These are phyloP conservation scores for Plantago elongata DNA, from an alignment of 257 asterid species.

Conservation along the genomic window DNA sequence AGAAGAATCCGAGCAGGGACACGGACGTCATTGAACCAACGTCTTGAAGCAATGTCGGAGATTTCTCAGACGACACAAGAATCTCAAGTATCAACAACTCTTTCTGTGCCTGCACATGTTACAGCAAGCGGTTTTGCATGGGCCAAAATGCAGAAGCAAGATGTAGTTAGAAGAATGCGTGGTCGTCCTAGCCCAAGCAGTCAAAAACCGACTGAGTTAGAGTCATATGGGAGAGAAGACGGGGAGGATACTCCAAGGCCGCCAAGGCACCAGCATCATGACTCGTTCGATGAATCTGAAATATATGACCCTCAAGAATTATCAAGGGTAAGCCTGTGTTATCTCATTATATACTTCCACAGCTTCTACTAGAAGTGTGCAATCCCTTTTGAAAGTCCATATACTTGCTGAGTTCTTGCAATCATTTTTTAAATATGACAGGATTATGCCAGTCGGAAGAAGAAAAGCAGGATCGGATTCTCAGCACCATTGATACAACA, in stretches of 20 bases:
- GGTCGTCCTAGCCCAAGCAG: slow-evolving; percentile 29
- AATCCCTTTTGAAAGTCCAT: too few species aligned
- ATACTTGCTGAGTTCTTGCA: background rate
- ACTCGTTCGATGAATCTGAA: slow-evolving; percentile 47
- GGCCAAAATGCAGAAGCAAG: slow-evolving; percentile 51
- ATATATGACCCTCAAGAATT: slow-evolving; percentile 34
- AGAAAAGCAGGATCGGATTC: slow-evolving; percentile 37
- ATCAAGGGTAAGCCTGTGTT: slow-evolving; percentile 34
- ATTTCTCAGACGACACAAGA: slow-evolving; percentile 53
- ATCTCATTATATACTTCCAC: background rate
- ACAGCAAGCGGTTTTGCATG: slow-evolving; percentile 41
- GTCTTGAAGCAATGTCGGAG: slow-evolving; percentile 64
- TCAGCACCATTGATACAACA: slow-evolving; percentile 52
- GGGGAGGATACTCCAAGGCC: slow-evolving; percentile 28
- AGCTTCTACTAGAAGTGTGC: background rate
- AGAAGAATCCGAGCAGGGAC: slow-evolving; percentile 46
- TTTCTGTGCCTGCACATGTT: slow-evolving; percentile 52
- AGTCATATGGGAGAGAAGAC: slow-evolving; percentile 32
- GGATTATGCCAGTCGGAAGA: slow-evolving; percentile 34
- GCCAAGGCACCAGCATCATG: slow-evolving; percentile 26
- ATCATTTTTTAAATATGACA: slow-evolving; percentile 19
- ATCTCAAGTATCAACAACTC: slow-evolving; percentile 45
- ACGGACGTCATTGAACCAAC: slow-evolving; percentile 37
- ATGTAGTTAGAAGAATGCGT: slow-evolving; percentile 38
- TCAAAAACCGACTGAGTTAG: slow-evolving; percentile 26